Conservation (phyloP, 345 rosid species). For the Tarenaya hassleriana region DNA sequence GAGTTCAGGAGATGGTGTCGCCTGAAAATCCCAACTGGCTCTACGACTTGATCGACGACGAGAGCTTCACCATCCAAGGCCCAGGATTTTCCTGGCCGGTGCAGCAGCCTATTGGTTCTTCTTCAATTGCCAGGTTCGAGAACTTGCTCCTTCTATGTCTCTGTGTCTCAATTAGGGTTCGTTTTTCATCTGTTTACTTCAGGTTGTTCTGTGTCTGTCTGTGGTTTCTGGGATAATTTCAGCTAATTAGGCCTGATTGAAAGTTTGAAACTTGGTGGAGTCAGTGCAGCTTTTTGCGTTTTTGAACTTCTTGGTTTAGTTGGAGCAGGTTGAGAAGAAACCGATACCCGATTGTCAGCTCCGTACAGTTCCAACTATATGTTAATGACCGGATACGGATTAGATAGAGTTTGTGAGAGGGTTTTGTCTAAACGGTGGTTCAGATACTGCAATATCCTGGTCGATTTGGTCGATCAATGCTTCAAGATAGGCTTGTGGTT, state of each 20-base stretch:
- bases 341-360: no score
- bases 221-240: not conserved
- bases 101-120: slow-evolving; percentile 33
- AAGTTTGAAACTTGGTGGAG: not conserved
- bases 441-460: no score
- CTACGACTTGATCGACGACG: slow-evolving; percentile 49
- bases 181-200: not conserved
- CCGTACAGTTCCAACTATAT: no score
- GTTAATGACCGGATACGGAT: no score
- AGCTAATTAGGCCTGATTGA: no score
- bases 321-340: no score
- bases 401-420: no score
- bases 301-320: no score
- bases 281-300: not conserved
- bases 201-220: not conserved
- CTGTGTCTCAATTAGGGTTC: slow-evolving; percentile 3
- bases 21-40: slow-evolving; percentile 53
- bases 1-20: slow-evolving; percentile 38
- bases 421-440: no score
- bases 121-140: slow-evolving; percentile 46
- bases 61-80: slow-evolving; percentile 33
- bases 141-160: not conserved
- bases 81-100: slow-evolving; percentile 56
- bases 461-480: no score
- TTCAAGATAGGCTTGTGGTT: no score